A percentile compares a stretch with the other conserved stretches of the same genome.
These are phyloP conservation scores for Saturnispora halmiae DNA, from an alignment of 805 yeast genomes.

Conservation along the genomic window DNA sequence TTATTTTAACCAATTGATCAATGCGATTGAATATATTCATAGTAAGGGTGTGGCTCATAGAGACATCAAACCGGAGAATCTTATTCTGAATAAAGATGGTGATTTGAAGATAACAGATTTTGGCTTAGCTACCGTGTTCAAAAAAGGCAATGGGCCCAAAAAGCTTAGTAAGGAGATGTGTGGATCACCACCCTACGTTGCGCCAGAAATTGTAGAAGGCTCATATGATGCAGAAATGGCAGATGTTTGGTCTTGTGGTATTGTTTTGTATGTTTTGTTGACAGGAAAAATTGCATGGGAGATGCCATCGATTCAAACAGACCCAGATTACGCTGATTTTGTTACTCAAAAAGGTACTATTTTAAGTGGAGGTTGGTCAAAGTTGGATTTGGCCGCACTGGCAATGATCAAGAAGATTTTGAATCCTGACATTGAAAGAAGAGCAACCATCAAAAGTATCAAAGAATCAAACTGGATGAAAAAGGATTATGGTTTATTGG, in stretches of 20 bases:
- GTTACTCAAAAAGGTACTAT: constrained; percentile 38
- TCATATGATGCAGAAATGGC: constrained; percentile 47
- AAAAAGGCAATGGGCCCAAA: constrained; percentile 38
- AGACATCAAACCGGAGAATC: constrained; percentile 62
- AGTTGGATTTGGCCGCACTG: constrained; percentile 38
- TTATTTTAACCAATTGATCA: constrained; percentile 56
- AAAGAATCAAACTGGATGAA: constrained; percentile 49
- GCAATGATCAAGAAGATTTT: constrained; percentile 46
- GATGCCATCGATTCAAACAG: constrained; percentile 39
- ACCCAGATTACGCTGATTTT: constrained; percentile 32
- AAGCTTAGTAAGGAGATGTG: constrained; percentile 45
- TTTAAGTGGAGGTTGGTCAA: constrained; percentile 45
- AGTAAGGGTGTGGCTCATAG: constrained; percentile 56
- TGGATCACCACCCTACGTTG: constrained; percentile 72
- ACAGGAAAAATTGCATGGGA: constrained; percentile 71
- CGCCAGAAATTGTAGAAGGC: constrained; percentile 55
- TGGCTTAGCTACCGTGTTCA: constrained; percentile 60
- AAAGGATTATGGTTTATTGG: constrained; percentile 34
- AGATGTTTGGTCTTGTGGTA: constrained; percentile 67
- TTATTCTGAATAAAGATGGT: constrained; percentile 53
- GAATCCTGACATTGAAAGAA: constrained; percentile 37
- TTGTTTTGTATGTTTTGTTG: constrained; percentile 50
- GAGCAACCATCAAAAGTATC: constrained; percentile 36
- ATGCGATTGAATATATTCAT: constrained; percentile 54
- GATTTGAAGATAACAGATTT: constrained; percentile 70